These are phyloP conservation scores for Ensete glaucum DNA, from an alignment of 176 grass and related monocot genomes.

Conservation along the genomic window DNA sequence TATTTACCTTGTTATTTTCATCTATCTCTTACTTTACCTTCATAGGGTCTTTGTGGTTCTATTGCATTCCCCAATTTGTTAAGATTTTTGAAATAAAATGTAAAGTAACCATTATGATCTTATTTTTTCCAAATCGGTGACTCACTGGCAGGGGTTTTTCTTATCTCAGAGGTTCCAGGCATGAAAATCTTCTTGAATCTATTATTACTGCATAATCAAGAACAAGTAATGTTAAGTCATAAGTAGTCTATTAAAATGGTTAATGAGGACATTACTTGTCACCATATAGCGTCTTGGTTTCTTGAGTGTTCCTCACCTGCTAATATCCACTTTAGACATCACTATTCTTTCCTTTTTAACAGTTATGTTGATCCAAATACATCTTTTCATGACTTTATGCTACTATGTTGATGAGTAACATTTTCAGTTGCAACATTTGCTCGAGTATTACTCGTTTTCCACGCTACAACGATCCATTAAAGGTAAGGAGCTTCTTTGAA, in stretches of 20 bases:
- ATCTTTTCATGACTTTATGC: neutral
- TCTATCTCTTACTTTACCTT: neutral
- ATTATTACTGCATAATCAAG: neutral
- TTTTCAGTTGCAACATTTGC: slow-evolving; percentile 77
- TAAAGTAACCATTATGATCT: too few relatives aligned
- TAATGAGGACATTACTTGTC: too few relatives aligned
- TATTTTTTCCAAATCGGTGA: too few relatives aligned
- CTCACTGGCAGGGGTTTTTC: neutral
- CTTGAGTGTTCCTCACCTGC: too few relatives aligned
- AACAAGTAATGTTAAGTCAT: too few relatives aligned
- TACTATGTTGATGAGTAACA: neutral
- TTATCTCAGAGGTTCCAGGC: neutral
- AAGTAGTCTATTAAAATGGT: too few relatives aligned
- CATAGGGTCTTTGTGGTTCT: neutral
- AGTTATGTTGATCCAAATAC: slow-evolving; percentile 18
- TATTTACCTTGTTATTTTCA: neutral
- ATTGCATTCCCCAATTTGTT: neutral
- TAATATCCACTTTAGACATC: neutral
- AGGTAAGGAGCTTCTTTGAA: slow-evolving; percentile 43
- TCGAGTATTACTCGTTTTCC: slow-evolving; percentile 73
- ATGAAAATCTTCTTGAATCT: neutral
- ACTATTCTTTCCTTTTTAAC: neutral
- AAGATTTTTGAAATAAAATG: neutral
- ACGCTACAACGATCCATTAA: slow-evolving; percentile 76
- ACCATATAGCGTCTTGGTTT: too few relatives aligned